phyloP scores from a whole-genome alignment of 257 asterid genomes.

The Apocynum venetum region DNA sequence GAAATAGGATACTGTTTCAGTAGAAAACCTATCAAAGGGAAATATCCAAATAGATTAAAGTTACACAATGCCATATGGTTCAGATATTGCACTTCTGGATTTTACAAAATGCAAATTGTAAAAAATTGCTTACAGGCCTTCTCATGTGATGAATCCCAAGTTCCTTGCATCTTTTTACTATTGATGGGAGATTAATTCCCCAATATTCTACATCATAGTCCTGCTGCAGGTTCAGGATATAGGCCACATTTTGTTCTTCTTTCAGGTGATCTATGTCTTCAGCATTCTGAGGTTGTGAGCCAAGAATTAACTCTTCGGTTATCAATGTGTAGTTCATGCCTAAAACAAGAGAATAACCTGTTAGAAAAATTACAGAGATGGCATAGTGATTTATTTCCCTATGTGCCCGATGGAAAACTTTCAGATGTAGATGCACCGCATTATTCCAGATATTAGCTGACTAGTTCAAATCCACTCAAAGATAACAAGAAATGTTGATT shows the following conservation, averaged over 20 bases:
- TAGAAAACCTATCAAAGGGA: not conserved
- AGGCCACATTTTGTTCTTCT: slow-evolving; percentile 61
- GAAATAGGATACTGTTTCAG: not conserved
- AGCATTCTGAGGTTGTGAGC: slow-evolving; percentile 90
- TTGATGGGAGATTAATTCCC: slow-evolving; percentile 71
- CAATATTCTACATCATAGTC: slow-evolving; percentile 75
- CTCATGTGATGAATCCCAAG: slow-evolving; percentile 78
- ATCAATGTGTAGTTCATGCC: slow-evolving; percentile 93
- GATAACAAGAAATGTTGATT: not conserved
- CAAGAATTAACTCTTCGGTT: slow-evolving; percentile 75
- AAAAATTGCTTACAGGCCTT: slow-evolving; percentile 80
- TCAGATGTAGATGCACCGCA: not conserved
- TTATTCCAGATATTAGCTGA: not conserved
- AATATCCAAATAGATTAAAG: not conserved
- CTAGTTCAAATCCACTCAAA: not conserved
- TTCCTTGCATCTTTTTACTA: slow-evolving; percentile 53
- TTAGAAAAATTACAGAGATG: slow-evolving; percentile 14
- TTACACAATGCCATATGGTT: not conserved
- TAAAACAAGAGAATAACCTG: slow-evolving; percentile 28
- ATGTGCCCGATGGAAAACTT: not conserved
- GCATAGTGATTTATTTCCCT: not conserved
- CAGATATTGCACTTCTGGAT: not conserved
- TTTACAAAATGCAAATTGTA: not conserved
- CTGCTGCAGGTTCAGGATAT: slow-evolving; percentile 88
- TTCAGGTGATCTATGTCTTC: slow-evolving; percentile 82